Percentiles rank a stretch among this genome's conserved stretches.
These are phyloP conservation scores for Hibiscus tridactylites DNA, from an alignment of 345 rosid genomes.

Conservation along the genomic window DNA sequence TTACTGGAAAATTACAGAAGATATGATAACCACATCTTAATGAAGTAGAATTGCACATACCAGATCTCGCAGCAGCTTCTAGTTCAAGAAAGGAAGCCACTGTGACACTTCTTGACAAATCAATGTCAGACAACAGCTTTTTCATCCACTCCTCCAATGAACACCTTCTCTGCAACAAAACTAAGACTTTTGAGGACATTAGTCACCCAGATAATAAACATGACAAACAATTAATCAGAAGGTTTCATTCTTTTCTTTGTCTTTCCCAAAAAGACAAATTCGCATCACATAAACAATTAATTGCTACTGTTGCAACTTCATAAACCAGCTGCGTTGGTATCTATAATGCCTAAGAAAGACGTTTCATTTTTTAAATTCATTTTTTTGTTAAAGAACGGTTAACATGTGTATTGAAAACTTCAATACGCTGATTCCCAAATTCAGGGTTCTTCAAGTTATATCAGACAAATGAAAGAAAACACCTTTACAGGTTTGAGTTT, in stretches of 20 bases:
- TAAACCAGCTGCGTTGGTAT: background rate
- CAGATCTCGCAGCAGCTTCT: slow-evolving; percentile 94
- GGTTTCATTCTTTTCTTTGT: background rate
- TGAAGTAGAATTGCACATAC: slow-evolving; percentile 49
- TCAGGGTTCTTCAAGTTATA: background rate
- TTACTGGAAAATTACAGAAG: background rate
- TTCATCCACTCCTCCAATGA: slow-evolving; percentile 96
- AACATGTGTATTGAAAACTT: background rate
- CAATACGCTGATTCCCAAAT: background rate
- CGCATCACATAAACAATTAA: background rate
- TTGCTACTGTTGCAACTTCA: background rate
- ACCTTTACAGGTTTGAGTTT: background rate
- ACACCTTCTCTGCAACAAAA: slow-evolving; percentile 82
- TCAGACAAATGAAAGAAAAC: background rate
- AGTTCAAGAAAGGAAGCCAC: slow-evolving; percentile 96
- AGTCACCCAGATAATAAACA: slow-evolving; percentile 9
- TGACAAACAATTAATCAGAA: background rate
- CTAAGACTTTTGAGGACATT: slow-evolving; percentile 36
- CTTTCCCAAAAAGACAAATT: background rate
- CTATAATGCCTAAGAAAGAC: background rate
- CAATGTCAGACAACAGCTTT: slow-evolving; percentile 87
- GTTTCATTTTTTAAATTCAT: background rate
- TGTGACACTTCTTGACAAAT: slow-evolving; percentile 75
- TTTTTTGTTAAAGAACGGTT: background rate
- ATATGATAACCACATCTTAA: background rate